Evolutionary conservation across 768 basidiomycete species (phyloP), one percentile per base, ranked within the genome.

Genomic region (Lanmaoa pseudosensibilis): DNA sequence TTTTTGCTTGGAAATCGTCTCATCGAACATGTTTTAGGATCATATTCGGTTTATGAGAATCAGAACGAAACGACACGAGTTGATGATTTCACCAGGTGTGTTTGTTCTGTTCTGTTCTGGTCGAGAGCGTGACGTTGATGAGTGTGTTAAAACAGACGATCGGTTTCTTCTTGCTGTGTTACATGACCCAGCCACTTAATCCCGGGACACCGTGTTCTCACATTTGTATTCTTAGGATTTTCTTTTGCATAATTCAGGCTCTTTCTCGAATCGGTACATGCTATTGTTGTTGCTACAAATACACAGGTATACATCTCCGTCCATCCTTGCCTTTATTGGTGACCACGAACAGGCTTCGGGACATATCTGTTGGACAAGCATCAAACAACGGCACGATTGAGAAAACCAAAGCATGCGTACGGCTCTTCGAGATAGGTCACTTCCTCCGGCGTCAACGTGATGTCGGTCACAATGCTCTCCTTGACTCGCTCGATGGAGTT

Each of bases 71-170:
- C 81, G 89, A 50, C 94, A 97, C 70, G 94, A 96, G 67, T 77
- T 97, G 55, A 90, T 97, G 88, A 94, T 97, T 57, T 92, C 94
- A 3, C 94, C 94, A 54, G 90, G 94, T 92, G 51, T 30, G 87
- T 74, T 48, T 43, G 23, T 34, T 23, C 36, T 15, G n/a, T 23
- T 30, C 4, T 19, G 7, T 48, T 40, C 9, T 41, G 41, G 33
- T 41, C 12, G 16, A 43, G 41, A 19, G 36, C 5, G 18, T 4
- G 37, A 6, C n/a, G 10, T 41, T 56, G 44, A 62, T 19, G 19
- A 0, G 8, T n/a, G 9, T 39, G 33, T 23, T 30, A 30, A n/a
- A n/a, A 10, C 56, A 93, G 92, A 92, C 65, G 87, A 88, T 52
- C 80, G 83, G 63, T 94, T 87, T 74, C 73, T 94, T 18, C 78